Conservation (phyloP, 108 stramenopile species). For the Cyclotella kingstonii region DNA sequence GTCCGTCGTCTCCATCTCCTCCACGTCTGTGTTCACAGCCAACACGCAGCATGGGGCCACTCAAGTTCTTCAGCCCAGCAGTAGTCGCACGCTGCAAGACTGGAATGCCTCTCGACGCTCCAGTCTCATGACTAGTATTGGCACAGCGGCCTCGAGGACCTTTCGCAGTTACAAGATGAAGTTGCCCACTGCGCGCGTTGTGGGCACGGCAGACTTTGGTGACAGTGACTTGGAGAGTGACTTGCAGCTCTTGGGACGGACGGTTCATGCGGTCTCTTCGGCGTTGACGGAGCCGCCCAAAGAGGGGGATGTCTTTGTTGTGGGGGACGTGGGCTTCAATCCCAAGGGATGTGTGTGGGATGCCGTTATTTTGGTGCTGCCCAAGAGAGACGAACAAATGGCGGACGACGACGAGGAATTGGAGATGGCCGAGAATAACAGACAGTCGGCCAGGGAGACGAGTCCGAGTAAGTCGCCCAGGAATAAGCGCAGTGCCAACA, state of each 20-base stretch:
- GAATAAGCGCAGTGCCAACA: not conserved
- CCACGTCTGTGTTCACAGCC: slow-evolving; percentile 5
- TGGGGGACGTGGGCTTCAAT: slow-evolving; percentile 44
- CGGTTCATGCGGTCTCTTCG: slow-evolving; percentile 35
- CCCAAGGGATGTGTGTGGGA: slow-evolving; percentile 52
- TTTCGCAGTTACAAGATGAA: slow-evolving; percentile 46
- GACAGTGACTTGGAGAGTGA: slow-evolving; percentile 27
- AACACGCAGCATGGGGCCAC: not conserved
- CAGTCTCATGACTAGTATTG: slow-evolving; percentile 27
- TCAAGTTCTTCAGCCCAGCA: slow-evolving; percentile 30
- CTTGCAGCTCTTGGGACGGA: slow-evolving; percentile 40
- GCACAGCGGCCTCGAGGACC: slow-evolving; percentile 36
- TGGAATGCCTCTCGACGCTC: slow-evolving; percentile 20
- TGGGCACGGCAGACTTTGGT: not conserved
- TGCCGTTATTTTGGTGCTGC: slow-evolving; percentile 33
- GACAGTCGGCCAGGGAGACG: slow-evolving; percentile 2
- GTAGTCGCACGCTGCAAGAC: slow-evolving; percentile 22
- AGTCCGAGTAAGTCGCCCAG: not conserved
- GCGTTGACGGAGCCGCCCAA: slow-evolving; percentile 40
- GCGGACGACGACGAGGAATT: slow-evolving; percentile 21
- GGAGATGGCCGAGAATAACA: slow-evolving; percentile 2
- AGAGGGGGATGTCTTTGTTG: slow-evolving; percentile 32
- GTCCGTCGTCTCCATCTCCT: slow-evolving; percentile 15
- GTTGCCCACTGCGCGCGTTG: slow-evolving; percentile 13
- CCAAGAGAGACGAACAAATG: slow-evolving; percentile 8